phyloP scores from a whole-genome alignment of 805 yeast genomes.

The Yamadazyma ubonensis region DNA sequence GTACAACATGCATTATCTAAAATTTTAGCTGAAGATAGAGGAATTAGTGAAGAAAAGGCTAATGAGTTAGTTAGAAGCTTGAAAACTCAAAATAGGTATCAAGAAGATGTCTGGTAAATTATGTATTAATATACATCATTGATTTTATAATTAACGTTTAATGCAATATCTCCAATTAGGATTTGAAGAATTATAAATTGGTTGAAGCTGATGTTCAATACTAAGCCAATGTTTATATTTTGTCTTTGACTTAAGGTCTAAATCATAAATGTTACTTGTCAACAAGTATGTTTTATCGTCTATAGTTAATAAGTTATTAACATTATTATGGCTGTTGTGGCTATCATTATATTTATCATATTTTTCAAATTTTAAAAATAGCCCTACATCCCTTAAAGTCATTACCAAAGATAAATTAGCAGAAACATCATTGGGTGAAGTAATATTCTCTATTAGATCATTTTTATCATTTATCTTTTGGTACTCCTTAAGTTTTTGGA shows the following conservation, averaged over 20 bases:
- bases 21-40: constrained; percentile 62
- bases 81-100: constrained; percentile 84
- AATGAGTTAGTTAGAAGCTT: constrained; percentile 72
- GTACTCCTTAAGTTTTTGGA: constrained; percentile 33
- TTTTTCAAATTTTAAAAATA: constrained; percentile 43
- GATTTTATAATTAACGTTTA: constrained; percentile 11
- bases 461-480: constrained; percentile 34
- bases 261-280: constrained; percentile 44
- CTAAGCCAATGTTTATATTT: constrained; percentile 48
- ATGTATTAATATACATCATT: background rate
- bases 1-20: constrained; percentile 69
- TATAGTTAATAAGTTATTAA: constrained; percentile 23
- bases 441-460: constrained; percentile 30
- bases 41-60: constrained; percentile 65
- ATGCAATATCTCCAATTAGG: constrained; percentile 31
- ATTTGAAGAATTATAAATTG: constrained; percentile 31
- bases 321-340: constrained; percentile 31
- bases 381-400: constrained; percentile 58
- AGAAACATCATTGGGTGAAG: constrained; percentile 38
- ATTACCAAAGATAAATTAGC: constrained; percentile 43
- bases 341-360: constrained; percentile 25
- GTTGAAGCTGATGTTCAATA: constrained; percentile 39
- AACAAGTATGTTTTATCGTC: constrained; percentile 29
- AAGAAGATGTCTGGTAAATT: constrained; percentile 92
- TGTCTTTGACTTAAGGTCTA: constrained; percentile 46